phyloP scores from a whole-genome alignment of 73 alveolate genomes.

The Tetrahymena elliotti region DNA sequence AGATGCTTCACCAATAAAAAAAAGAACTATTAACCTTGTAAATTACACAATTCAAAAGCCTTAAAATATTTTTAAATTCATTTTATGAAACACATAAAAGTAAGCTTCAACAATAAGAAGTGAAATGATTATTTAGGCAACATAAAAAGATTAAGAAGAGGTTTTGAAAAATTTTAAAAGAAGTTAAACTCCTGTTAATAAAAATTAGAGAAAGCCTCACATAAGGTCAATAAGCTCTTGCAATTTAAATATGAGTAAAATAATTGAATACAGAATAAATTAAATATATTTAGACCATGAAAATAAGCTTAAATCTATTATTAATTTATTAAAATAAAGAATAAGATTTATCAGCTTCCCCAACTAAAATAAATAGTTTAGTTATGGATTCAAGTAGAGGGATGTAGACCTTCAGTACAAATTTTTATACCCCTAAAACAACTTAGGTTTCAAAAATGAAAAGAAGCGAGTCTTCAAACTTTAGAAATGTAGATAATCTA shows the following conservation, averaged over 20 bases:
- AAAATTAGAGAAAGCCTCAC: neutral
- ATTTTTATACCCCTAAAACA: neutral
- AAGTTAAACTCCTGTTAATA: neutral
- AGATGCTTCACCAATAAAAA: neutral
- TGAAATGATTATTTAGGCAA: neutral
- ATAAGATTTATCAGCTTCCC: neutral
- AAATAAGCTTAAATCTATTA: no score
- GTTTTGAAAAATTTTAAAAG: neutral
- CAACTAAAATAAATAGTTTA: neutral
- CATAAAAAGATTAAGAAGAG: neutral
- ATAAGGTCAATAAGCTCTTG: neutral
- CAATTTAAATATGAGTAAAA: neutral
- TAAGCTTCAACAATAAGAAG: neutral
- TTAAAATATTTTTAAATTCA: neutral
- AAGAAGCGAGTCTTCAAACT: neutral
- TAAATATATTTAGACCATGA: no score
- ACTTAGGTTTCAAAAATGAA: neutral
- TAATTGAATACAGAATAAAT: no score
- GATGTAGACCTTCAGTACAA: neutral
- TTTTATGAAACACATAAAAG: neutral
- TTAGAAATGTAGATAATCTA: neutral
- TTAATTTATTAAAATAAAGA: no score
- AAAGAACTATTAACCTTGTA: neutral
- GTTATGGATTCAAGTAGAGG: neutral
- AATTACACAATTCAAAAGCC: neutral